Percentiles rank a stretch among this genome's conserved stretches.
These are phyloP conservation scores for Plasmodium malariae DNA, from an alignment of 169 alveolate species.

Conservation along the genomic window DNA sequence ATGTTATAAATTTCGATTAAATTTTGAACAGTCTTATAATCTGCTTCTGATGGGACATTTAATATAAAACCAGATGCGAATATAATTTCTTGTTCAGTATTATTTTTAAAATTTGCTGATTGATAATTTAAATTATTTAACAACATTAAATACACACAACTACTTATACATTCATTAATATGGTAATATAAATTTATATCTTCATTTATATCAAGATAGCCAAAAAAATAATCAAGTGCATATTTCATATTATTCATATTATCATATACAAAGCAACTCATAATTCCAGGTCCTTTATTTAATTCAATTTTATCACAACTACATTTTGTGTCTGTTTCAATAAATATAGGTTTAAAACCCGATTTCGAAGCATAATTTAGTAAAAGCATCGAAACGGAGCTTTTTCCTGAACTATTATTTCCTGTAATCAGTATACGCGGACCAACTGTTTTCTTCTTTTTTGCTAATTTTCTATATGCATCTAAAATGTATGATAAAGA, in stretches of 20 bases:
- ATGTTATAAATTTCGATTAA: constrained; percentile 86
- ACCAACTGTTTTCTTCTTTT: constrained; percentile 85
- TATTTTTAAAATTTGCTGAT: constrained; percentile 11
- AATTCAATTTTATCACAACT: constrained; percentile 41
- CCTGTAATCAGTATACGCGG: constrained; percentile 92
- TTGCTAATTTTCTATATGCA: constrained; percentile 88
- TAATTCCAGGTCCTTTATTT: constrained; percentile 50
- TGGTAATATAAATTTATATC: constrained; percentile 82
- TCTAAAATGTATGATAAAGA: constrained; percentile 85
- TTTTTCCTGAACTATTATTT: constrained; percentile 90
- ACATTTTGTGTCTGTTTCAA: constrained; percentile 90
- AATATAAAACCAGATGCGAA: constrained; percentile 86
- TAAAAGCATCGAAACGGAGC: constrained; percentile 87
- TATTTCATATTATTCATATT: constrained; percentile 74
- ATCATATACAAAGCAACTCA: constrained; percentile 67
- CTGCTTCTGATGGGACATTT: constrained; percentile 91
- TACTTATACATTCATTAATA: constrained; percentile 69
- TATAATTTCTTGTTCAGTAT: constrained; percentile 9
- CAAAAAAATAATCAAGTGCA: constrained; percentile 88
- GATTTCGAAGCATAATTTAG: constrained; percentile 89
- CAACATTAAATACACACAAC: constrained; percentile 42
- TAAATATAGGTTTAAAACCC: constrained; percentile 89
- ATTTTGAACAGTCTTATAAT: constrained; percentile 80
- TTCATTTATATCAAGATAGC: constrained; percentile 86
- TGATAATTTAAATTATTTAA: constrained; percentile 72